A percentile compares a stretch with the other conserved stretches of the same genome.
Conservation (phyloP, 2,329 filamentous ascomycete genomes). For the Microcera coccophila region DNA sequence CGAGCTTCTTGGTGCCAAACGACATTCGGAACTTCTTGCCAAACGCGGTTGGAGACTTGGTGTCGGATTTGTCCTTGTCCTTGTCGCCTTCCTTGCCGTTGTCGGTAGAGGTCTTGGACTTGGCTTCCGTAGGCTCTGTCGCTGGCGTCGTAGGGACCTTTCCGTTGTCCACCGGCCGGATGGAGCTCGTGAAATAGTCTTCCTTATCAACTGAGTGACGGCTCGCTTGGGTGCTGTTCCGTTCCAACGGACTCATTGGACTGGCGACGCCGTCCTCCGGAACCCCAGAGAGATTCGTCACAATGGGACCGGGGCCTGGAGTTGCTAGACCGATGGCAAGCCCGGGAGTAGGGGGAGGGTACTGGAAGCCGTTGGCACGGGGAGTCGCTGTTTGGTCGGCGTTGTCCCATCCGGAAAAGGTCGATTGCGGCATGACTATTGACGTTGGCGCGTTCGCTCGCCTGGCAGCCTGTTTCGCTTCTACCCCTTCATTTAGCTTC, state of each 20-base stretch:
- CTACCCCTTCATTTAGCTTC: conserved; percentile 59
- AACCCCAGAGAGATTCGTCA: conserved; percentile 41
- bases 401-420: conserved; percentile 35
- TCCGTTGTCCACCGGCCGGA: conserved; percentile 44
- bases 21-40: conserved; percentile 78
- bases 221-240: conserved; percentile 52
- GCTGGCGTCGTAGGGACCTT: conserved; percentile 46
- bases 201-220: conserved; percentile 60
- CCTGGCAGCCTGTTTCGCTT: conserved; percentile 54
- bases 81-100: conserved; percentile 45
- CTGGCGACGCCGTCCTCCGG: conserved; percentile 45
- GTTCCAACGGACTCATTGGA: conserved; percentile 49
- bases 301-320: conserved; percentile 48
- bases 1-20: conserved; percentile 80
- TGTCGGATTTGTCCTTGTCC: conserved; percentile 50
- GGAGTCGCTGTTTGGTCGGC: conserved; percentile 54
- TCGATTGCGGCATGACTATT: conserved; percentile 45
- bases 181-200: conserved; percentile 74
- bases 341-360: conserved; percentile 66
- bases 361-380: conserved; percentile 60
- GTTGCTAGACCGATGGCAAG: conserved; percentile 75
- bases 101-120: conserved; percentile 43
- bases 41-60: conserved; percentile 57
- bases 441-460: conserved; percentile 57
- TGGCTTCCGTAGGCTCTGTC: conserved; percentile 47